Evolutionary conservation across 1,139 yeast genomes (phyloP), one percentile per base, ranked within the genome.

Genomic region (Hemisphaericaspora xylanilytica): DNA sequence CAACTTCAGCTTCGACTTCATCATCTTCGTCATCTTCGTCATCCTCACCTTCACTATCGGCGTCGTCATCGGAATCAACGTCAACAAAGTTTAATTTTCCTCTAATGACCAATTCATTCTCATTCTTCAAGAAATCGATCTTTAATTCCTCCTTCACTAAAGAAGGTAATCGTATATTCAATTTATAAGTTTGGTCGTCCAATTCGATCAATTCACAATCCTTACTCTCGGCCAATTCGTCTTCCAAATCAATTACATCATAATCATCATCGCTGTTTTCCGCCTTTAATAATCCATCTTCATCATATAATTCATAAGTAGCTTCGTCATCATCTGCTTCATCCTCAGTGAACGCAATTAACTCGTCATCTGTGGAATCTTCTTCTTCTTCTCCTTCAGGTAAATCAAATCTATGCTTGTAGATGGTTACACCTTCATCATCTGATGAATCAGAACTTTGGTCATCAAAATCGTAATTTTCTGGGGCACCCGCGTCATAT

Each of bases 171-270:
- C 76, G 64, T 43, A 71, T 58, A 45, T 57, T 62, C 50, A 71
- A 64, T 49, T 67, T 67, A 55, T 70, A 72, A 16, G 65, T 64
- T 43, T 64, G 57, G 32, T 67, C 71, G 43, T 69, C 68, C 21
- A 65, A 50, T 47, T 70, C 67, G 32, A 60, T 54, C 49, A 71
- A 62, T 52, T 70, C 75, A 51, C 73, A 70, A 52, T 71, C 77
- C 47, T 68, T 70, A 38, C 73, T 66, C 52, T 68, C 58, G 43
- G 61, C 66, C 49, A 71, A 65, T 51, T 71, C 77, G 38, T 62
- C 63, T 35, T 70, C 56, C 52, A 70, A 65, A 50, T 71, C 76
- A 45, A 70, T 65, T 24, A 70, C 54, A 38, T 60, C 63, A 41
- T 59, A 55, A 38, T 66, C 71, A 14, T 65, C 67, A 28, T 67